A percentile compares a stretch with the other conserved stretches of the same genome.
Evolutionary conservation across 805 yeast genomes (phyloP).

Genomic region (Suhomyces faveliae): DNA sequence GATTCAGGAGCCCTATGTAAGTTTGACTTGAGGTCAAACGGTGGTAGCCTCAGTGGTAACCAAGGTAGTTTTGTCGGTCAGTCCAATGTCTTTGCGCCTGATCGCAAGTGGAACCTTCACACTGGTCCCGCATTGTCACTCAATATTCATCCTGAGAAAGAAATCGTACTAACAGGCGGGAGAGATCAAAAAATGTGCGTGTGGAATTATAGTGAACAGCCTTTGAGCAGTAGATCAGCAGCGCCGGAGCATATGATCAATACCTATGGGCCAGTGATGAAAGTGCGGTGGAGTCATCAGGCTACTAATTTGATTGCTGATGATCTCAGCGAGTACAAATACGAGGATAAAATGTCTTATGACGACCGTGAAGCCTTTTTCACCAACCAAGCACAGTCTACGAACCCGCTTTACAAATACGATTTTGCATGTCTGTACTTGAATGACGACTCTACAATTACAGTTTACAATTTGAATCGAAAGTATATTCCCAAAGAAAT

Average conservation of each 20-base stretch:
- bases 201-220: conserved; percentile 52
- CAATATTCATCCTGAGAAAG: conserved; percentile 83
- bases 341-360: conserved; percentile 21
- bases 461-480: conserved; percentile 67
- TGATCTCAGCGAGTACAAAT: conserved; percentile 7
- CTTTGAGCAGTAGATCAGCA: conserved; percentile 16
- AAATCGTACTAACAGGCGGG: conserved; percentile 87
- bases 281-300: conserved; percentile 61
- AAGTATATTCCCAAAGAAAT: conserved; percentile 75
- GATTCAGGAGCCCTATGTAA: conserved; percentile 86
- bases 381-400: conserved; percentile 18
- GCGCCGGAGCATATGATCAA: conserved; percentile 68
- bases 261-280: conserved; percentile 77
- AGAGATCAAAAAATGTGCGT: conserved; percentile 80
- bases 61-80: conserved; percentile 4
- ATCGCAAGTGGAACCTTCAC: conserved; percentile 80
- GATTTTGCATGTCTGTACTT: conserved; percentile 73
- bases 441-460: conserved; percentile 68
- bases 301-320: conserved; percentile 14
- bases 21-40: conserved; percentile 67
- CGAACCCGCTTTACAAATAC: conserved; percentile 46
- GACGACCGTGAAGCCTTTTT: conserved; percentile 18
- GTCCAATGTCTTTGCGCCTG: conserved; percentile 47
- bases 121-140: conserved; percentile 86
- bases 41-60: conserved; percentile 8